Evolutionary conservation across 2,329 filamentous ascomycete species (phyloP), one percentile per base, ranked within the genome.

Genomic region (Paecilomyces sp.): DNA sequence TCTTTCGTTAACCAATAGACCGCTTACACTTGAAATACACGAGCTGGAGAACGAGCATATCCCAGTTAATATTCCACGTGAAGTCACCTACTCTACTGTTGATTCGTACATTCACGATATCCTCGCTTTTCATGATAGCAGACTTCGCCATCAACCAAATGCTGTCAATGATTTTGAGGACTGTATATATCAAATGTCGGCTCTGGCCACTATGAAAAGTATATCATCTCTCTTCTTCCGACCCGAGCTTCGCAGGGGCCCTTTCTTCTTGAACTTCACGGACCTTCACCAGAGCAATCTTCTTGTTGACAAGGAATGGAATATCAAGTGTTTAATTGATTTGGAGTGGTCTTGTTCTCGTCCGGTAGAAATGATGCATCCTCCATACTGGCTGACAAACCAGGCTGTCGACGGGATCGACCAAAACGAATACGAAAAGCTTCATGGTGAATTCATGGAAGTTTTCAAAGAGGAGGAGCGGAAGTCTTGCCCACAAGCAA

Each of bases 251-350:
- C 66, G 70, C 7, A 53, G 69, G 18, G 74, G 75, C 1, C 73
- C 73, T 41, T 1, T 78, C 74, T 57, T 57, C 72, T 12, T 68
- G 55, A 61, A 55, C 1, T 63, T 78, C 28, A 76, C 72, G 24
- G 75, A 78, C 60, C 61, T 78, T 13, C 70, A 78, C 57, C 64
- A 64, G 51, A 74, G 71, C 58, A 78, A 79, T 55, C 70, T 72
- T 15, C 67, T 72, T 55, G 70, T 73, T 12, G 68, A 73, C 56
- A 28, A 70, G 9, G 61, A 74, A 22, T 74, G 74, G 71, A 67
- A 74, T 62, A 66, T 76, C 56, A 74, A 60, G 50, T 62, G 59
- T 31, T 58, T 75, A 13, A 71, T 76, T 59, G 71, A 75, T 55
- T 63, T 76, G n/a, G 72, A 75, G 63, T 74, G 68, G 65, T 65